These are phyloP conservation scores for Neurospora crassa DNA, from an alignment of 2,329 filamentous ascomycete genomes.

Conservation along the genomic window DNA sequence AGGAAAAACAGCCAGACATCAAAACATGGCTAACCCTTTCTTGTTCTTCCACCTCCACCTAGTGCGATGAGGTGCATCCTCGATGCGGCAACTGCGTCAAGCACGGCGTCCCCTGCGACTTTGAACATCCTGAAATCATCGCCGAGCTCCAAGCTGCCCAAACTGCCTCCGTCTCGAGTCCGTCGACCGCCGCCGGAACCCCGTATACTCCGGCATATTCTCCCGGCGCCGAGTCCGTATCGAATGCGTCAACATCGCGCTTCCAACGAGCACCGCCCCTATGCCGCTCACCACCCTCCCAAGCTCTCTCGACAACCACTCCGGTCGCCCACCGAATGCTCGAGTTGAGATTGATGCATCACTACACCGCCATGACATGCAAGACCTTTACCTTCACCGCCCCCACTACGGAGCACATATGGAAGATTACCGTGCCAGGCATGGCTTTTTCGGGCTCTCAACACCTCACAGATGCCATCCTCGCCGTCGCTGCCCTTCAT, in stretches of 20 bases:
- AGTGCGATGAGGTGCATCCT: slow-evolving; percentile 59
- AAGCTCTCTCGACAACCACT: slow-evolving; percentile 25
- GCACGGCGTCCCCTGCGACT: slow-evolving; percentile 58
- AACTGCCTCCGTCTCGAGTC: slow-evolving; percentile 20
- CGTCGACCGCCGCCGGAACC: slow-evolving; percentile 12
- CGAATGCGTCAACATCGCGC: slow-evolving; percentile 14
- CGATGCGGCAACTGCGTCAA: slow-evolving; percentile 57
- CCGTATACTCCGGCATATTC: slow-evolving; percentile 16
- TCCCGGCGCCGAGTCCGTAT: slow-evolving; percentile 14
- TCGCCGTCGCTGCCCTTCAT: slow-evolving; percentile 56
- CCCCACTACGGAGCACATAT: slow-evolving; percentile 43
- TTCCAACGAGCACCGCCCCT: slow-evolving; percentile 23
- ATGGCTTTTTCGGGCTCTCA: slow-evolving; percentile 50
- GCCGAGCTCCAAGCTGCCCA: slow-evolving; percentile 33
- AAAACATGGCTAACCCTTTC: background rate
- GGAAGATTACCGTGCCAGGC: slow-evolving; percentile 49
- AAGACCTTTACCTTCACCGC: slow-evolving; percentile 48
- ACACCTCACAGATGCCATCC: slow-evolving; percentile 53
- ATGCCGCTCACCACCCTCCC: slow-evolving; percentile 26
- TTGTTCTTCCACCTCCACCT: slow-evolving; percentile 18
- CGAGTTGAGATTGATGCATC: slow-evolving; percentile 55
- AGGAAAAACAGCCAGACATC: background rate
- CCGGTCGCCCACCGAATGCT: slow-evolving; percentile 37
- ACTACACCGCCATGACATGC: slow-evolving; percentile 52
- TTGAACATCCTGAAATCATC: slow-evolving; percentile 42